Base-by-base conservation (phyloP, 768 basidiomycete genomes). In the Candolleomyces eurysporus region DNA sequence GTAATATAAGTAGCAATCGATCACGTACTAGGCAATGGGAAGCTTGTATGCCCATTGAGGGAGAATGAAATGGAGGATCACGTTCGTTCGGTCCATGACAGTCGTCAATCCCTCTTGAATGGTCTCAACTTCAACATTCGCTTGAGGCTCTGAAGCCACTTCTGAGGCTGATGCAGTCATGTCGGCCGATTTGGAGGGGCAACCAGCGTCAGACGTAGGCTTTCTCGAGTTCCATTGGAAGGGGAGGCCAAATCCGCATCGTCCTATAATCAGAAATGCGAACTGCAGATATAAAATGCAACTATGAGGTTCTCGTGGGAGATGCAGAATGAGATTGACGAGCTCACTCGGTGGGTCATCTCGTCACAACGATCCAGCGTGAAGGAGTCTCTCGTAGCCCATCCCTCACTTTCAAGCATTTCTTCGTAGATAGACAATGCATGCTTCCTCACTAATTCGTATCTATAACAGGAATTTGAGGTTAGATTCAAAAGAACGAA, bases 31-130 rank as follows among this genome's bases (percentile, higher is more conserved):
- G 62, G 66, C 45, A 49, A 72, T 65, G 36, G 69, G 69, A 21
- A 72, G 61, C 48, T 65, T 65, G 56, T 67, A 68, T 2, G 64
- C 48, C 71, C 71, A 72, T 48, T 59, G 53, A 1, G 71, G 71
- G 14, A 66, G n/a, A 22, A 69, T 22, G 14, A 68, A 42, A 16
- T 65, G 68, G 13, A 63, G 55, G 31, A 69, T 66, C 13, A 59
- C 31, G 17, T 64, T 69, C 19, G 49, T 14, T 14, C 21, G 49
- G 40, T 62, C 61, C 8, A 63, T 61, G n/a, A 67, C 64, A 17
- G 58, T 48, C 13, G 46, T 62, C 9, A 66, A 31, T 13, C 57
- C 60, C 3, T 54, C 14, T 48, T 62, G 36, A 30, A 62, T 52
- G 22, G 40, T 57, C 13, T 40, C 36, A 21, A 52, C 50, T 9